A percentile compares a stretch with the other conserved stretches of the same genome.
Evolutionary conservation across 306 rosid genomes (phyloP).

Genomic region (Quercus engelmannii): DNA sequence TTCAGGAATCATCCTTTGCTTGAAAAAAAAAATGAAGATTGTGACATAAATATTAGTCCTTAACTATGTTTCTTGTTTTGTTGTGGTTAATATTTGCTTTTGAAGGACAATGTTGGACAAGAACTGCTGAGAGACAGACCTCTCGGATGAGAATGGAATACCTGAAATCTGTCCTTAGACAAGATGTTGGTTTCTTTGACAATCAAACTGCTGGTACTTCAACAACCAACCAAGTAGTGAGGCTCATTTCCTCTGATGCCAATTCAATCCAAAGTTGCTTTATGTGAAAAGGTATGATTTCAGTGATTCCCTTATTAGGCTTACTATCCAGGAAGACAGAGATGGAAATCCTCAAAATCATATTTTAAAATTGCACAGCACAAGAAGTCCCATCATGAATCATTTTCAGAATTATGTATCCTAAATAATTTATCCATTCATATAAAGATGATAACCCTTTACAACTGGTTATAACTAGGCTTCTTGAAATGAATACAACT

Average conservation of each 20-base stretch:
- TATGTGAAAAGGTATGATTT: conserved; percentile 67
- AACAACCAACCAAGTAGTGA: conserved; percentile 73
- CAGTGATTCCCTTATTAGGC: not conserved
- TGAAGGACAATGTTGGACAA: conserved; percentile 85
- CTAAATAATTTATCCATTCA: too few relatives aligned
- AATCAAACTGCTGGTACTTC: conserved; percentile 64
- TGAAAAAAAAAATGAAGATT: not conserved
- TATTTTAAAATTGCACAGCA: not conserved
- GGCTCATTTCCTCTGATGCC: conserved; percentile 75
- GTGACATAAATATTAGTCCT: conserved; percentile 2
- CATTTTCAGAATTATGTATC: too few relatives aligned
- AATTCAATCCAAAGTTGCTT: conserved; percentile 77
- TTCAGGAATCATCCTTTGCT: not conserved
- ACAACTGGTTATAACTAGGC: too few relatives aligned
- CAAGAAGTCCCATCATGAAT: not conserved
- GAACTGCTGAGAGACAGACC: conserved; percentile 88
- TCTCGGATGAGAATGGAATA: conserved; percentile 77
- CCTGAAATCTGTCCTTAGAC: conserved; percentile 80
- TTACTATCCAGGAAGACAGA: not conserved
- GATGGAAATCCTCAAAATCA: not conserved
- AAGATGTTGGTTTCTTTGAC: conserved; percentile 87
- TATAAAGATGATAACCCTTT: too few relatives aligned
- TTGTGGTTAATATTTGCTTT: conserved; percentile 14
- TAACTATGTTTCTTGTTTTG: conserved; percentile 11
- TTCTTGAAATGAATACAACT: too few relatives aligned